A percentile compares a stretch with the other conserved stretches of the same genome.
Evolutionary conservation across 305 asterid genomes (phyloP).

Genomic region (Solanum aculeatissimum): DNA sequence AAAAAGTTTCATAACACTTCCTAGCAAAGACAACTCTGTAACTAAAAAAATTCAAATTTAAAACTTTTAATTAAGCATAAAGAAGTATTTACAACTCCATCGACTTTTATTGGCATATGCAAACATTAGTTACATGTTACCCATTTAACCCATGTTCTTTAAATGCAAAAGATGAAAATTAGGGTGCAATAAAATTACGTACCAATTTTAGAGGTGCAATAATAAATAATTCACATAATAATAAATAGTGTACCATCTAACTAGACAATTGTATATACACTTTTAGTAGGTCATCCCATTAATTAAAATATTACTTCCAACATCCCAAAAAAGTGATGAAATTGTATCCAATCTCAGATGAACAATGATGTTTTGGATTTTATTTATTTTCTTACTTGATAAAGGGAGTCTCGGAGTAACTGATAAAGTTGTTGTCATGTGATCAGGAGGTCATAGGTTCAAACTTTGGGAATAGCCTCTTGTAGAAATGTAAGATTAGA

Average conservation of each 20-base stretch:
- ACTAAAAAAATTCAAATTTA: too few species aligned
- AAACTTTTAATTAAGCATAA: too few species aligned
- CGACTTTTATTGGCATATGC: background rate
- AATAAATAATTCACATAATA: background rate
- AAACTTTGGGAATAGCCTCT: too few species aligned
- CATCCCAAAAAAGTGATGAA: too few species aligned
- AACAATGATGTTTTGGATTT: too few species aligned
- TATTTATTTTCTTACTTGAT: too few species aligned
- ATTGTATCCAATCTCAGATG: too few species aligned
- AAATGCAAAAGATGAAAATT: background rate
- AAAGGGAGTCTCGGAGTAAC: too few species aligned
- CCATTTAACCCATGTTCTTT: background rate
- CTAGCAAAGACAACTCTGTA: background rate
- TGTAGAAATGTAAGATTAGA: too few species aligned
- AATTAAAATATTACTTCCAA: background rate
- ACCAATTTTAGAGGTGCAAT: background rate
- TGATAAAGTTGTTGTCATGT: too few species aligned
- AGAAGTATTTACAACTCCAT: fast-evolving
- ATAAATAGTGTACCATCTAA: background rate
- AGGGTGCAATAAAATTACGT: background rate
- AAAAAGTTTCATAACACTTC: too few species aligned
- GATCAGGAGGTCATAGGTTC: too few species aligned
- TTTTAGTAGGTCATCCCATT: background rate
- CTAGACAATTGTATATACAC: background rate
- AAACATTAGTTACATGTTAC: background rate